phyloP scores from a whole-genome alignment of 805 yeast genomes.

The Clavispora asparagi region DNA sequence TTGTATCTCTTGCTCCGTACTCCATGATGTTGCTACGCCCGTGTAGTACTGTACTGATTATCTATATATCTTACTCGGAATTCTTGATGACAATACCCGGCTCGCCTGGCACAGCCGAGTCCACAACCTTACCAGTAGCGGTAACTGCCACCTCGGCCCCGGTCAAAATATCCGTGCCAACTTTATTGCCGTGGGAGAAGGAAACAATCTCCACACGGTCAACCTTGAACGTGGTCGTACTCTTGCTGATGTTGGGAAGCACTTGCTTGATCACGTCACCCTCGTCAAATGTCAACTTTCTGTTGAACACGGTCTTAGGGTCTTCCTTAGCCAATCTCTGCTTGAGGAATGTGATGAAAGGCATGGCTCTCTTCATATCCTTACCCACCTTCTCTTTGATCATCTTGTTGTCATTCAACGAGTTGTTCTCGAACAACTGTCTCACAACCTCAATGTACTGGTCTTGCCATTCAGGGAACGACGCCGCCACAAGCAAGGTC shows the following conservation, averaged over 20 bases:
- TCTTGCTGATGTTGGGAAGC: conserved; percentile 50
- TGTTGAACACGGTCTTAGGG: conserved; percentile 78
- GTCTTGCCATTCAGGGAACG: conserved; percentile 74
- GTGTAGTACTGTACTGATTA: background rate
- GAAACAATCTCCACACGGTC: conserved; percentile 55
- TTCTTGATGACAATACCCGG: conserved; percentile 83
- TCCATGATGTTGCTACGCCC: no score
- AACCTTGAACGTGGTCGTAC: conserved; percentile 55
- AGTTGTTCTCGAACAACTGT: conserved; percentile 60
- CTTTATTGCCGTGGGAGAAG: conserved; percentile 56
- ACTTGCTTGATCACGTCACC: conserved; percentile 55
- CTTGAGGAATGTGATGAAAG: conserved; percentile 83
- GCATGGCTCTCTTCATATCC: conserved; percentile 98
- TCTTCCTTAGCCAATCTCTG: conserved; percentile 68
- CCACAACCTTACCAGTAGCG: conserved; percentile 63
- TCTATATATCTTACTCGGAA: conserved; percentile 21
- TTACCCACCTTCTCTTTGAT: conserved; percentile 66
- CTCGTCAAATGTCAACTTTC: conserved; percentile 84
- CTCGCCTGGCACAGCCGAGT: conserved; percentile 84
- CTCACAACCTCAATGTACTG: conserved; percentile 63
- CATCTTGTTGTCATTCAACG: conserved; percentile 59
- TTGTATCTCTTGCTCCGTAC: no score
- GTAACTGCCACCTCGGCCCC: conserved; percentile 67
- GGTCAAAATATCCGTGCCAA: conserved; percentile 62
- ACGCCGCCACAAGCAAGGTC: conserved; percentile 65